A percentile compares a stretch with the other conserved stretches of the same genome.
phyloP scores from a whole-genome alignment of 768 basidiomycete genomes.

The Agrocybe chaxingu region DNA sequence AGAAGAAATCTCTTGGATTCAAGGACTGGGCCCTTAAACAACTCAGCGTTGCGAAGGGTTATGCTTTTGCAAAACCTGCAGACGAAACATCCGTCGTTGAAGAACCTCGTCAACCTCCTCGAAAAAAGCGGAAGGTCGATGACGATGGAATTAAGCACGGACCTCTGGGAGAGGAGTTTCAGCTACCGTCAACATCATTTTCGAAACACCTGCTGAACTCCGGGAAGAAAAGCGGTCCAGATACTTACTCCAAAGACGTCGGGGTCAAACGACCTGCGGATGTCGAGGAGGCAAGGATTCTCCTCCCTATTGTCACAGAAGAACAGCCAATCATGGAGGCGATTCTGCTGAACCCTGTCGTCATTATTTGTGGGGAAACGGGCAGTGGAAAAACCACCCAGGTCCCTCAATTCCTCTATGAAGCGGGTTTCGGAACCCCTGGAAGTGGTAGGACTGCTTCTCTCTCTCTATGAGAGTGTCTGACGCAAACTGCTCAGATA shows the following conservation, averaged over 20 bases:
- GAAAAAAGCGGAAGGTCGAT: conserved; percentile 49
- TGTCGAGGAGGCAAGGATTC: conserved; percentile 71
- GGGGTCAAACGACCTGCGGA: conserved; percentile 62
- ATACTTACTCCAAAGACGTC: conserved; percentile 38
- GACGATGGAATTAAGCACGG: conserved; percentile 53
- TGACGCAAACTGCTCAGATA: conserved; percentile 51
- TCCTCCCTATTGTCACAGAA: conserved; percentile 87
- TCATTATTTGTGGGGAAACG: conserved; percentile 88
- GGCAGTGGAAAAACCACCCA: conserved; percentile 99
- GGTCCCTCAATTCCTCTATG: conserved; percentile 96
- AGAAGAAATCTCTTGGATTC: conserved; percentile 45
- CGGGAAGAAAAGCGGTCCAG: conserved; percentile 12
- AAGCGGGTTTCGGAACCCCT: conserved; percentile 88
- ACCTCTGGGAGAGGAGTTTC: conserved; percentile 72
- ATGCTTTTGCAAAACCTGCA: conserved; percentile 17
- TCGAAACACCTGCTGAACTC: conserved; percentile 41
- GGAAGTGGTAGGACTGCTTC: conserved; percentile 60
- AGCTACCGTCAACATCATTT: conserved; percentile 66
- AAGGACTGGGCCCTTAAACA: conserved; percentile 90
- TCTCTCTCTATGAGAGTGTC: conserved; percentile 2
- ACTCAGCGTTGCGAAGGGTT: conserved; percentile 47
- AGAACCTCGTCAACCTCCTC: conserved; percentile 17
- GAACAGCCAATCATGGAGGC: conserved; percentile 95
- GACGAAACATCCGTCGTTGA: conserved; percentile 12
- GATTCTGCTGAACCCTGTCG: conserved; percentile 80